Evolutionary conservation across 202 grass and related monocot species (phyloP).

Genomic region (Zizania palustris): DNA sequence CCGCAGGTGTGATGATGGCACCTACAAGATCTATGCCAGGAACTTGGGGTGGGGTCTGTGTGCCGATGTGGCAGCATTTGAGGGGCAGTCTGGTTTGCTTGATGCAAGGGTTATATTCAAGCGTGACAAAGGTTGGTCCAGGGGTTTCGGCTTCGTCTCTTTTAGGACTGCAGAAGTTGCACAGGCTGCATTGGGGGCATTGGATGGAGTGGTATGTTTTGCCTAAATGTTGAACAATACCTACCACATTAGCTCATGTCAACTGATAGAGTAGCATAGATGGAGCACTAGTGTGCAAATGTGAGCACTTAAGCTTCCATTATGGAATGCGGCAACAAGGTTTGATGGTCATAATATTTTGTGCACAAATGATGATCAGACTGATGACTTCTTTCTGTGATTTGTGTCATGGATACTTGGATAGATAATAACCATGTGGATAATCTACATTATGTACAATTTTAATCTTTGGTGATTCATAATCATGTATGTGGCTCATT

Average conservation of each 20-base stretch:
- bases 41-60: conserved; percentile 86
- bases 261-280: not conserved
- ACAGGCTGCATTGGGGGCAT: conserved; percentile 61
- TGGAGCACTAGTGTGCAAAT: not conserved
- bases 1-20: conserved; percentile 54
- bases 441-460: not conserved
- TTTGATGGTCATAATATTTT: not conserved
- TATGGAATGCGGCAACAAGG: conserved; percentile 6
- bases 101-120: conserved; percentile 78
- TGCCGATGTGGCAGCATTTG: conserved; percentile 58
- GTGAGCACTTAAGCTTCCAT: not conserved
- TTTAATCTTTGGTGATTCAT: conserved; percentile 1
- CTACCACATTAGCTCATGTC: not conserved
- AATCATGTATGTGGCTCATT: not conserved
- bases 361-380: not conserved
- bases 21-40: conserved; percentile 85
- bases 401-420: not conserved
- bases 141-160: conserved; percentile 80
- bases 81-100: conserved; percentile 56
- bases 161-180: conserved; percentile 69
- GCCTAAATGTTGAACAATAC: not conserved
- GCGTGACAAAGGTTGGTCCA: conserved; percentile 65
- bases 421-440: conserved; percentile 1
- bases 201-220: conserved; percentile 77
- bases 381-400: not conserved